phyloP scores from a whole-genome alignment of 805 yeast genomes.

The Cyberlindnera xishuangbannaensis region DNA sequence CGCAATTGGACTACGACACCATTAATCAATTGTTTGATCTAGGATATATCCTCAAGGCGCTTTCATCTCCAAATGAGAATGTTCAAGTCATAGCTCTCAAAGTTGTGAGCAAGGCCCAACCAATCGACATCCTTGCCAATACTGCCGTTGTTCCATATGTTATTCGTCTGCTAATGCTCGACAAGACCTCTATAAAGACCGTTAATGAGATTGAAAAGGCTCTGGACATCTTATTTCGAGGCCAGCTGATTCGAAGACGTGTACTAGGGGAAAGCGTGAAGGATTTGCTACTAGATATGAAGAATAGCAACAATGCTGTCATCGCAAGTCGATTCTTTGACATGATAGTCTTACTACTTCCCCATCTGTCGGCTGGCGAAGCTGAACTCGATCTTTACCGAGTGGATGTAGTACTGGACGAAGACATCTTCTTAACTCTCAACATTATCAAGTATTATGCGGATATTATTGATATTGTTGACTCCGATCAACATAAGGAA shows the following conservation, averaged over 20 bases:
- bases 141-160: slow-evolving; percentile 17
- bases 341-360: slow-evolving; percentile 12
- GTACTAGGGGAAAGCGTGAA: slow-evolving; percentile 13
- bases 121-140: slow-evolving; percentile 21
- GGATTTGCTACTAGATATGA: slow-evolving; percentile 8
- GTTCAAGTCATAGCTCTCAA: slow-evolving; percentile 19
- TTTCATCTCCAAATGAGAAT: slow-evolving; percentile 14
- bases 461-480: slow-evolving; percentile 13
- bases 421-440: slow-evolving; percentile 15
- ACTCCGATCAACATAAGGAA: slow-evolving; percentile 7
- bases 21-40: slow-evolving; percentile 12
- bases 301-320: slow-evolving; percentile 2
- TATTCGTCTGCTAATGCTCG: slow-evolving; percentile 6
- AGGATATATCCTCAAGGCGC: slow-evolving; percentile 17
- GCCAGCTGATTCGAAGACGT: slow-evolving; percentile 18
- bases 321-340: slow-evolving; percentile 13
- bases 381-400: slow-evolving; percentile 11
- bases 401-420: slow-evolving; percentile 6
- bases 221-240: slow-evolving; percentile 10
- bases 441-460: slow-evolving; percentile 16
- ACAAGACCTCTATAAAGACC: slow-evolving; percentile 9
- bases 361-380: slow-evolving; percentile 13
- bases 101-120: slow-evolving; percentile 18
- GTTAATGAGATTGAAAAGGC: slow-evolving; percentile 20
- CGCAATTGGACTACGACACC: slow-evolving; percentile 15